Percentiles rank a stretch among this genome's conserved stretches.
Evolutionary conservation across 2,329 filamentous ascomycete species (phyloP).

Genomic region (Daldinia eschscholtzii): DNA sequence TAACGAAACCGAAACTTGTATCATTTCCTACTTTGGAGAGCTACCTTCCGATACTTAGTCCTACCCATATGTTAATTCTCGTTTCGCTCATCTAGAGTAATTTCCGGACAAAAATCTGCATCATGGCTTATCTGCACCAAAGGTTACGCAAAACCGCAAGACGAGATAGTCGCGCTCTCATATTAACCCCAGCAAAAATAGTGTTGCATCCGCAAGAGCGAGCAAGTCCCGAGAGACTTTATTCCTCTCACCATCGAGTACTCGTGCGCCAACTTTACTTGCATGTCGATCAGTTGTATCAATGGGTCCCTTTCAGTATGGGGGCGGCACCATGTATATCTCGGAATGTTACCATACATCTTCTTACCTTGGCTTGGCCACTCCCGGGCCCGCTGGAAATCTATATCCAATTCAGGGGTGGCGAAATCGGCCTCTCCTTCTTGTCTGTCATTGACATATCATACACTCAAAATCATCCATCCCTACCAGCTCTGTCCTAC

Average conservation of each 20-base stretch:
- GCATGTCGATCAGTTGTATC: conserved; percentile 40
- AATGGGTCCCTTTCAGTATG: conserved; percentile 27
- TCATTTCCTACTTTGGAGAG: conserved; percentile 41
- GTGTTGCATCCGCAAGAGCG: conserved; percentile 47
- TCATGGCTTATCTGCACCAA: conserved; percentile 39
- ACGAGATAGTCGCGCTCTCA: conserved; percentile 36
- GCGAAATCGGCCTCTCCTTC: conserved; percentile 40
- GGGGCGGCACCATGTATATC: conserved; percentile 37
- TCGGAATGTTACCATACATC: conserved; percentile 45
- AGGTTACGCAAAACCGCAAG: conserved; percentile 42
- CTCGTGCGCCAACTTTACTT: conserved; percentile 35
- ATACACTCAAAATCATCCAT: conserved; percentile 22
- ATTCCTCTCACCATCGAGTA: conserved; percentile 28
- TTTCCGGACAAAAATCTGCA: conserved; percentile 43
- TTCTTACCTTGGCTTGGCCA: conserved; percentile 39
- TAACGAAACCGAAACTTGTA: conserved; percentile 24
- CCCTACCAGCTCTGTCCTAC: conserved; percentile 20
- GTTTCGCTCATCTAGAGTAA: conserved; percentile 43
- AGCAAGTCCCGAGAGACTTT: conserved; percentile 35
- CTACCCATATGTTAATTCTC: conserved; percentile 33
- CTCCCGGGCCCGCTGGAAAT: conserved; percentile 32
- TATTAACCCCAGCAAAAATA: conserved; percentile 37
- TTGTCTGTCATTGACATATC: conserved; percentile 25
- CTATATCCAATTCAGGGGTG: conserved; percentile 37
- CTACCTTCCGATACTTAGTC: conserved; percentile 44